Conservation (phyloP, 129 eudicot species). For the Apium graveolens region DNA sequence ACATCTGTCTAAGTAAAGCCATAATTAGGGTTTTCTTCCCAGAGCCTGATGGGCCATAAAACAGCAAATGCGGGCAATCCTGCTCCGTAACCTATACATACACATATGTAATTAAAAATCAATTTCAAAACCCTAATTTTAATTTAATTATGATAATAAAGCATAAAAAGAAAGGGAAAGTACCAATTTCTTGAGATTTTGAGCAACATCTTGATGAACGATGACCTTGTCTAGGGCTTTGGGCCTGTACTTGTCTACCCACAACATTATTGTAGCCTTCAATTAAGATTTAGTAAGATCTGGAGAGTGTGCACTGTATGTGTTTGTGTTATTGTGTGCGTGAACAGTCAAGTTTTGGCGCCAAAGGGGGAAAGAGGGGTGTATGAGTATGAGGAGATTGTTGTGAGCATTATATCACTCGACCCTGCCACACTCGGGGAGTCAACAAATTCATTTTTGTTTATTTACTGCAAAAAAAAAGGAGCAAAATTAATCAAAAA, state of each 20-base stretch:
- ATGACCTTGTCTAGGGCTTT: slow-evolving; percentile 91
- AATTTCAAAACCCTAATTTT: slow-evolving; percentile 14
- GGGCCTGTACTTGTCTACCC: slow-evolving; percentile 96
- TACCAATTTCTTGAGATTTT: slow-evolving; percentile 87
- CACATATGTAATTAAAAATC: background rate
- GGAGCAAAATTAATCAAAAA: no score
- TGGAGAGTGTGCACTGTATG: background rate
- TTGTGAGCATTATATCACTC: background rate
- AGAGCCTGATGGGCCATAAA: slow-evolving; percentile 90
- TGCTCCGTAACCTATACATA: slow-evolving; percentile 72
- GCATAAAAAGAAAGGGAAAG: background rate
- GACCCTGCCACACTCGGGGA: background rate
- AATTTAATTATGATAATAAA: background rate
- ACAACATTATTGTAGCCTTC: slow-evolving; percentile 38
- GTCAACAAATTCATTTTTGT: no score
- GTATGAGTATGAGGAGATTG: background rate
- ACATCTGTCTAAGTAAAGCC: slow-evolving; percentile 95
- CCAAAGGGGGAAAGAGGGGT: background rate
- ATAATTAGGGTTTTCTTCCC: slow-evolving; percentile 99
- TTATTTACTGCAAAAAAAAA: no score
- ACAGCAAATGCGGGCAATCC: slow-evolving; percentile 91
- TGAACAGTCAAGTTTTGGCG: background rate
- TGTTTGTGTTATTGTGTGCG: background rate
- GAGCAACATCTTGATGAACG: slow-evolving; percentile 84
- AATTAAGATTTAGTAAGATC: background rate